These are phyloP conservation scores for Xylariaceae sp. DNA, from an alignment of 2,329 filamentous ascomycete genomes.

Conservation along the genomic window DNA sequence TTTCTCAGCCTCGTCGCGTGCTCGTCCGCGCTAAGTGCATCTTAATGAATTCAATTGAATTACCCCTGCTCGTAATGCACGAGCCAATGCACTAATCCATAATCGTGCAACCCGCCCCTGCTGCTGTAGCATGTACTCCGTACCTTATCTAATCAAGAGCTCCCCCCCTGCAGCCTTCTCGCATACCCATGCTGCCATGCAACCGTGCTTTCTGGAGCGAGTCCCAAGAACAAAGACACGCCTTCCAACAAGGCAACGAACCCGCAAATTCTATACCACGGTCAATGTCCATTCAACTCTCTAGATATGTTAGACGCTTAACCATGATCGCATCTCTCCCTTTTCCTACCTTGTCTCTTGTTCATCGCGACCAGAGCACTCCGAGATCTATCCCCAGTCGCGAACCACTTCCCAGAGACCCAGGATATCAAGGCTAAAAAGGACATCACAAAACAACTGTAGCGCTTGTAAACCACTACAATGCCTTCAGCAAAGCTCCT, in stretches of 20 bases:
- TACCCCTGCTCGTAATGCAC: too few relatives aligned
- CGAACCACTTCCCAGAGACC: neutral
- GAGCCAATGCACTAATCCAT: neutral
- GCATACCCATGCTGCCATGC: neutral
- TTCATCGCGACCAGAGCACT: constrained; percentile 7
- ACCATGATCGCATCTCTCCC: too few relatives aligned
- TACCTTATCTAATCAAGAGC: constrained; percentile 8
- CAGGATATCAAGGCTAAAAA: neutral
- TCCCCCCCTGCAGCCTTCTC: neutral
- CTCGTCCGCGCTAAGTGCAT: constrained; percentile 14
- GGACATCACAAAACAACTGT: constrained; percentile 3
- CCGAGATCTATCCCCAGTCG: neutral
- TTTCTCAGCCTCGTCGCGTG: constrained; percentile 38
- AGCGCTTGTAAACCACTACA: constrained; percentile 1
- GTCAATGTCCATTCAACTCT: too few relatives aligned
- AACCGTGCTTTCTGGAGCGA: too few relatives aligned
- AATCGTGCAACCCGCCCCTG: too few relatives aligned
- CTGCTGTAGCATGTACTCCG: constrained; percentile 3
- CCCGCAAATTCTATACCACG: too few relatives aligned
- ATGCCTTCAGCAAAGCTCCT: constrained; percentile 57
- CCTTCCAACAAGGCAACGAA: too few relatives aligned
- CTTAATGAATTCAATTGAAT: too few relatives aligned
- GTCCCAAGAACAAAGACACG: constrained; percentile 8
- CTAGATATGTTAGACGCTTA: too few relatives aligned
- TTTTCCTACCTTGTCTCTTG: constrained; percentile 8